A percentile compares a stretch with the other conserved stretches of the same genome.
phyloP scores from a whole-genome alignment of 495 filamentous ascomycete species.

The Elasticomyces elasticus region DNA sequence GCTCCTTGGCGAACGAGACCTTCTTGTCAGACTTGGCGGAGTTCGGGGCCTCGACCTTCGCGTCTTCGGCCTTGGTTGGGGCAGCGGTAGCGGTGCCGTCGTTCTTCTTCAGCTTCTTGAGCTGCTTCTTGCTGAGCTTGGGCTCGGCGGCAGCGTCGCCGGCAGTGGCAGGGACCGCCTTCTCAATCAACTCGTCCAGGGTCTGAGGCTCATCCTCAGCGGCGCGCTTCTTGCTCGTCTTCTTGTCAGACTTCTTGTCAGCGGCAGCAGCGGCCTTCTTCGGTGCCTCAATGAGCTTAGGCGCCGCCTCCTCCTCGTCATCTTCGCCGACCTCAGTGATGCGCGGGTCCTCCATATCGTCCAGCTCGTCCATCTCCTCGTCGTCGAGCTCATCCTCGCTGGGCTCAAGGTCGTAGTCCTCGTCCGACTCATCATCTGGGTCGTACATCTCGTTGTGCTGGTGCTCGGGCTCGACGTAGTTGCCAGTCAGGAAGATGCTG shows the following conservation, averaged over 20 bases:
- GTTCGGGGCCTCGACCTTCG: slow-evolving; percentile 41
- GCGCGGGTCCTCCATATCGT: slow-evolving; percentile 67
- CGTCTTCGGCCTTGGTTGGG: slow-evolving; percentile 41
- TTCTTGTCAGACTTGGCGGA: slow-evolving; percentile 72
- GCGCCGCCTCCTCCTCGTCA: slow-evolving; percentile 59
- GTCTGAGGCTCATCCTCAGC: slow-evolving; percentile 50
- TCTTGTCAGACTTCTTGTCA: slow-evolving; percentile 51
- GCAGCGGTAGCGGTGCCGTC: slow-evolving; percentile 62
- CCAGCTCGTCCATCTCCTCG: slow-evolving; percentile 64
- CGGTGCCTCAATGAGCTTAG: slow-evolving; percentile 57
- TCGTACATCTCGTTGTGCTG: slow-evolving; percentile 43
- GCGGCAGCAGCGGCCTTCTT: slow-evolving; percentile 32
- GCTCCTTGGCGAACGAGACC: slow-evolving; percentile 96
- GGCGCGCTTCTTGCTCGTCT: slow-evolving; percentile 61
- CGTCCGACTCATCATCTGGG: slow-evolving; percentile 56
- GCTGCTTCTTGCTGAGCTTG: slow-evolving; percentile 85
- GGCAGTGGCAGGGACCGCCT: slow-evolving; percentile 44
- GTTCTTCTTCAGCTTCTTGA: slow-evolving; percentile 93
- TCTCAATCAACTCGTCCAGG: slow-evolving; percentile 67
- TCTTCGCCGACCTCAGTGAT: slow-evolving; percentile 77
- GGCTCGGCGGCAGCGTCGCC: slow-evolving; percentile 49
- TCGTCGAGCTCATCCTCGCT: slow-evolving; percentile 63
- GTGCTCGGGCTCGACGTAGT: slow-evolving; percentile 63
- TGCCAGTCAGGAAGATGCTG: slow-evolving; percentile 83
- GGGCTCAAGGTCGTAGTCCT: slow-evolving; percentile 73